Evolutionary conservation across 2,329 filamentous ascomycete species (phyloP).

Genomic region (Fusarium annulatum): DNA sequence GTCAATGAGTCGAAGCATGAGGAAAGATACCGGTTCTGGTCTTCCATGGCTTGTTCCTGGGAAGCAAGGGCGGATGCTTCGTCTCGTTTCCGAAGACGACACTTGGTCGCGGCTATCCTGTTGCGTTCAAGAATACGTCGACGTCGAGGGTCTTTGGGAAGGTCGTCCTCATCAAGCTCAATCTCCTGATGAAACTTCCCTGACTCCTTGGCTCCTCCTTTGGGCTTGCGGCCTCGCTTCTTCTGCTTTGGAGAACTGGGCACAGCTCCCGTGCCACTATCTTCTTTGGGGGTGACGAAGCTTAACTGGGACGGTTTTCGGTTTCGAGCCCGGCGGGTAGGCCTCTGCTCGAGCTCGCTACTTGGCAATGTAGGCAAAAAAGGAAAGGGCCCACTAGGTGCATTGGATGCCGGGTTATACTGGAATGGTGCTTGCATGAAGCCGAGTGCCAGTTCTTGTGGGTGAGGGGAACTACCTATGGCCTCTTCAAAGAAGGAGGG

Average conservation of each 20-base stretch:
- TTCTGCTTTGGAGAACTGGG: slow-evolving; percentile 28
- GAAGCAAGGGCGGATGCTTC: slow-evolving; percentile 46
- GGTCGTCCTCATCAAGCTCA: slow-evolving; percentile 37
- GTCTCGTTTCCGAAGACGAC: slow-evolving; percentile 47
- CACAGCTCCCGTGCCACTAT: not conserved
- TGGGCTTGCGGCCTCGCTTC: slow-evolving; percentile 45
- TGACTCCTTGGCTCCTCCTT: slow-evolving; percentile 23
- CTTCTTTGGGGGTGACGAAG: slow-evolving; percentile 15
- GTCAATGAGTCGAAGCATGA: slow-evolving; percentile 42
- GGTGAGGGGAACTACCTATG: slow-evolving; percentile 34
- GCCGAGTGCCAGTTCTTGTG: slow-evolving; percentile 33
- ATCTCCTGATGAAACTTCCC: slow-evolving; percentile 17
- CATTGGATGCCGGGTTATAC: slow-evolving; percentile 11
- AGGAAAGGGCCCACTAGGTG: slow-evolving; percentile 1
- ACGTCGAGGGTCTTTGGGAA: slow-evolving; percentile 40
- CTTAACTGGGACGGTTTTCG: slow-evolving; percentile 25
- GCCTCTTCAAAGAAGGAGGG: slow-evolving; percentile 45
- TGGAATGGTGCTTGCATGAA: slow-evolving; percentile 32
- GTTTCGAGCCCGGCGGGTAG: slow-evolving; percentile 7
- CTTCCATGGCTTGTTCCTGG: slow-evolving; percentile 46
- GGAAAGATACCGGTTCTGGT: slow-evolving; percentile 46
- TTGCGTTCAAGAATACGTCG: slow-evolving; percentile 48
- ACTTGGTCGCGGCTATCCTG: slow-evolving; percentile 48
- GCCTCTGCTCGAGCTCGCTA: slow-evolving; percentile 23
- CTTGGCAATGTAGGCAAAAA: slow-evolving; percentile 18